Evolutionary conservation across 1,284 basidiomycete species (phyloP).

Genomic region (Wolfiporia cocos): DNA sequence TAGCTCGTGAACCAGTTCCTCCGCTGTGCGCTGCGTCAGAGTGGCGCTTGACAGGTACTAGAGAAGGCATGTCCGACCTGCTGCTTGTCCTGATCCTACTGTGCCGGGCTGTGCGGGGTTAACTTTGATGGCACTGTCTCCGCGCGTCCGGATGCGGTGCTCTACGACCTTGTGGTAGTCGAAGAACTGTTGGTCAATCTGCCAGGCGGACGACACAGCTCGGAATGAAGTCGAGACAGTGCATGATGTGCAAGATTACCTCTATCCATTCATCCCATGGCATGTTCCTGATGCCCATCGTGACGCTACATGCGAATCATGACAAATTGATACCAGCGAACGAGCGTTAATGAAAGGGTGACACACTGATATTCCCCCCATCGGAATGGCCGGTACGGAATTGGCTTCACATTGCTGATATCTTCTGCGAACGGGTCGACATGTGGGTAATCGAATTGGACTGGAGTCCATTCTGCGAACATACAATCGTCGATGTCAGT

Average conservation of each 20-base stretch:
- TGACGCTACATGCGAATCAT: constrained; percentile 48
- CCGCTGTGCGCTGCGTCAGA: constrained; percentile 36
- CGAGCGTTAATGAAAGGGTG: too few relatives aligned
- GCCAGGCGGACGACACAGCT: constrained; percentile 1
- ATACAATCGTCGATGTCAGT: not conserved
- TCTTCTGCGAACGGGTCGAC: constrained; percentile 35
- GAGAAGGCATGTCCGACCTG: constrained; percentile 33
- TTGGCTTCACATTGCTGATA: constrained; percentile 40
- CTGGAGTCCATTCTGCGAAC: constrained; percentile 19
- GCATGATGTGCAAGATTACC: constrained; percentile 23
- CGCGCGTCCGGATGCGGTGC: constrained; percentile 45
- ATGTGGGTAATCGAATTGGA: constrained; percentile 43
- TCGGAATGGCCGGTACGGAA: constrained; percentile 59
- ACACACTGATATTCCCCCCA: constrained; percentile 60
- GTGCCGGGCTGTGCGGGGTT: constrained; percentile 28
- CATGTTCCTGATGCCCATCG: constrained; percentile 68
- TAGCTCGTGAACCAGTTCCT: constrained; percentile 61
- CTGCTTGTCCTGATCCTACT: constrained; percentile 45
- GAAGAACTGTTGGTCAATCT: constrained; percentile 53
- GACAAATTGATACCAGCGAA: too few relatives aligned
- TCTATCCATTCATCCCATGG: constrained; percentile 67
- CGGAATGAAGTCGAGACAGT: not conserved
- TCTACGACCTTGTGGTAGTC: constrained; percentile 48
- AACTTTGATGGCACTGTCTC: constrained; percentile 41
- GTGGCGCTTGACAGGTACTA: too few relatives aligned